A percentile compares a stretch with the other conserved stretches of the same genome.
Conservation (phyloP, 306 rosid genomes). For the barrel medic (Medicago truncatula) region DNA sequence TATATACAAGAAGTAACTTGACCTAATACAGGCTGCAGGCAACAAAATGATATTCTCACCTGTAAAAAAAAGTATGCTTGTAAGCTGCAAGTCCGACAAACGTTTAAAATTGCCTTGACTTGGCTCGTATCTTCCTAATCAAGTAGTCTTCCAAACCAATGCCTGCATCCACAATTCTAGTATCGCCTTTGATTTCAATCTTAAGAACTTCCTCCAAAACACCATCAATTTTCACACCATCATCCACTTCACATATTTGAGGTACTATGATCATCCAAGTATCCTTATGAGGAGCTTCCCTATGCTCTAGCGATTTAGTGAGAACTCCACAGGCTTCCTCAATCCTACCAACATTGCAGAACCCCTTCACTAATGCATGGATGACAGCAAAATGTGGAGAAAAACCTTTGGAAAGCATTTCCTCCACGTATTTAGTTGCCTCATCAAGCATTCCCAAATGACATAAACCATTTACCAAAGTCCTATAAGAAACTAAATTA, state of each 20-base stretch:
- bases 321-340: conserved; percentile 75
- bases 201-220: conserved; percentile 56
- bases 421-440: conserved; percentile 60
- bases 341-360: conserved; percentile 70
- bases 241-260: conserved; percentile 67
- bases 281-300: conserved; percentile 73
- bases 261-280: conserved; percentile 67
- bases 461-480: conserved; percentile 69
- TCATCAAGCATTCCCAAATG: conserved; percentile 71
- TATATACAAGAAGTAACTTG: conserved; percentile 1
- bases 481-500: conserved; percentile 74
- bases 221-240: conserved; percentile 41
- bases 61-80: conserved; percentile 8
- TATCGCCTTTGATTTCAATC: conserved; percentile 58
- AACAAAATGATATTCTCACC: not conserved
- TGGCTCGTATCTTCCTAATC: conserved; percentile 56
- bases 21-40: not conserved
- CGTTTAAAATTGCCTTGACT: conserved; percentile 41
- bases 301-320: conserved; percentile 53
- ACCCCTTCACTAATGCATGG: conserved; percentile 67
- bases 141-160: conserved; percentile 70
- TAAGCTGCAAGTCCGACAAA: not conserved
- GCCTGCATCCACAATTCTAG: conserved; percentile 71
- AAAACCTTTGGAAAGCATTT: conserved; percentile 68
- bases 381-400: conserved; percentile 74